These are phyloP conservation scores for Lepidium sativum DNA, from an alignment of 345 rosid species.

Conservation along the genomic window DNA sequence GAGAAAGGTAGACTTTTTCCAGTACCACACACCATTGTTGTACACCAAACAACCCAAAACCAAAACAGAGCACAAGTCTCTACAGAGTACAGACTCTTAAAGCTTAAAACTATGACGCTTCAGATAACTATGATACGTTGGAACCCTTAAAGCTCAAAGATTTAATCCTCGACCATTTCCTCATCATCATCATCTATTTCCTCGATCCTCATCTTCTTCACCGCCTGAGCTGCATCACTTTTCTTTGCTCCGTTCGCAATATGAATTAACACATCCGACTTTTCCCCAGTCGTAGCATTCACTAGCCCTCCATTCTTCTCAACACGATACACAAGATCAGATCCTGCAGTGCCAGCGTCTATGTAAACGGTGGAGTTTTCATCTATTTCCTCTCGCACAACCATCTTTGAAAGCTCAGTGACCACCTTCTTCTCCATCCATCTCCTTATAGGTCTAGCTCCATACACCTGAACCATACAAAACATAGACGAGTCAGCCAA, in stretches of 20 bases:
- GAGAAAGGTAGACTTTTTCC: background rate
- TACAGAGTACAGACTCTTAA: background rate
- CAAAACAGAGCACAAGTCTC: background rate
- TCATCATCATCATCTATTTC: slow-evolving; percentile 64
- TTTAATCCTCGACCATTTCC: slow-evolving; percentile 32
- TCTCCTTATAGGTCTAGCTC: slow-evolving; percentile 86
- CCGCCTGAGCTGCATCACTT: slow-evolving; percentile 65
- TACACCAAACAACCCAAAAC: background rate
- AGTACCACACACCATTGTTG: background rate
- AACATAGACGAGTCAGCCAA: background rate
- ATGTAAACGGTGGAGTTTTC: slow-evolving; percentile 81
- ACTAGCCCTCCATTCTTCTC: slow-evolving; percentile 81
- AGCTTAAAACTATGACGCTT: background rate
- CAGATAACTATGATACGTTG: background rate
- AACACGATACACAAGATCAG: slow-evolving; percentile 39
- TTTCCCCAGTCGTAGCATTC: slow-evolving; percentile 59
- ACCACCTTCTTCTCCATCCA: slow-evolving; percentile 96
- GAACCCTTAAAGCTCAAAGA: background rate
- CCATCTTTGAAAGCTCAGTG: slow-evolving; percentile 78
- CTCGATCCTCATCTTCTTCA: slow-evolving; percentile 88
- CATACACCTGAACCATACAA: slow-evolving; percentile 50
- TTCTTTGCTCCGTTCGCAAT: slow-evolving; percentile 33
- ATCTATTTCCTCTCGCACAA: slow-evolving; percentile 71
- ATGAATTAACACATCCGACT: slow-evolving; percentile 60
- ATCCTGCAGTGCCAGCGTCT: slow-evolving; percentile 41